phyloP scores from a whole-genome alignment of 441 rosid species.

The Iberis amara region DNA sequence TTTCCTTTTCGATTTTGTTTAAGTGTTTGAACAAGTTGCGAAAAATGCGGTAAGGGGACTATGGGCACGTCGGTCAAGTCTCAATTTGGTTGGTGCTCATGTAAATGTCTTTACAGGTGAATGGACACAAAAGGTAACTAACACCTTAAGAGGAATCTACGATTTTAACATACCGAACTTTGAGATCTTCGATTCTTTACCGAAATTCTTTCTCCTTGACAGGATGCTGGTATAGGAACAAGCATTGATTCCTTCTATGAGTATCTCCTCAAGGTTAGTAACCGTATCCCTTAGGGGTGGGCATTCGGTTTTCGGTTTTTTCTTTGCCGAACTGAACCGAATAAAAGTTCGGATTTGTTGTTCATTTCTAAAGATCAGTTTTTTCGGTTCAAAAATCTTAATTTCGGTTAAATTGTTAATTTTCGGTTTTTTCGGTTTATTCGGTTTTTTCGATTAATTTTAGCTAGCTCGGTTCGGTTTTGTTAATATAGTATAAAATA shows the following conservation, averaged over 20 bases:
- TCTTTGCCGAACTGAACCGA: too few relatives aligned
- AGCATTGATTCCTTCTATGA: slow-evolving; percentile 98
- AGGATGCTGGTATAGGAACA: slow-evolving; percentile 99
- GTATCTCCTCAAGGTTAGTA: slow-evolving; percentile 87
- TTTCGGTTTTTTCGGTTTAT: background rate
- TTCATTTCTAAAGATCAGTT: too few relatives aligned
- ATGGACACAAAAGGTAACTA: slow-evolving; percentile 99
- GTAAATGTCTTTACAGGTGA: slow-evolving; percentile 98
- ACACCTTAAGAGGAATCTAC: slow-evolving; percentile 1
- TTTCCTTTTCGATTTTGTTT: slow-evolving; percentile 16
- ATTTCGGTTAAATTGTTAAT: too few relatives aligned
- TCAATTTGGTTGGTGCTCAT: slow-evolving; percentile 94
- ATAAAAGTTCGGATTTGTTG: too few relatives aligned
- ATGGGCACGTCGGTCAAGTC: slow-evolving; percentile 96
- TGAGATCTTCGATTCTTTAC: background rate
- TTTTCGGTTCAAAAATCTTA: too few relatives aligned
- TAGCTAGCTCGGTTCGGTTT: too few relatives aligned
- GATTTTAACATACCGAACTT: background rate
- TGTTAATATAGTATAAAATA: too few relatives aligned
- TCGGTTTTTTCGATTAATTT: too few relatives aligned
- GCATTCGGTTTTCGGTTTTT: too few relatives aligned
- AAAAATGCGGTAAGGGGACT: slow-evolving; percentile 88
- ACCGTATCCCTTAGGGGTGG: background rate
- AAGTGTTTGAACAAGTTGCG: slow-evolving; percentile 92
- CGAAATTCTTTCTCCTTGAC: slow-evolving; percentile 34